Evolutionary conservation across 306 rosid genomes (phyloP), one percentile per base, ranked within the genome.

Genomic region (Vigna unguiculata): DNA sequence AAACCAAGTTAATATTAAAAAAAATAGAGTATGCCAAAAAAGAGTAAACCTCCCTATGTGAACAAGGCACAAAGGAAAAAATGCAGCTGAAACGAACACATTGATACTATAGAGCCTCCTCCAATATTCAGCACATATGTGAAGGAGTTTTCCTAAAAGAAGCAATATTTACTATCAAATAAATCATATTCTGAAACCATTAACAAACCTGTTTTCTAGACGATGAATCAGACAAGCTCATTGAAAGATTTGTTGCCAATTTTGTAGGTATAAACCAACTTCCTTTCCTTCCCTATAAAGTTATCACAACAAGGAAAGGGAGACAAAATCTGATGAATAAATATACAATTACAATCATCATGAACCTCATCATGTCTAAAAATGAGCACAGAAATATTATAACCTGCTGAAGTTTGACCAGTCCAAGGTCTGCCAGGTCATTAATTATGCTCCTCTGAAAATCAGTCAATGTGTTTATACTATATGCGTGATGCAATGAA

Each of bases 331-430:
- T 16, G 14, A 36, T 32, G 73, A 85, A 71, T 83, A 28, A 25
- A 86, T 49, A 48, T 20, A 34, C 22, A 24, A 75, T 70, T 28
- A 54, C 51, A 73, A 78, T 75, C 69, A 65, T 51, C 40, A 62
- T 58, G 78, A 77, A 41, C 21, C 48, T 43, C 49, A 45, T 59
- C 60, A 79, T 66, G 70, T 60, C 63, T 58, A 36, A 75, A n/a
- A 83, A 69, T 70, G 52, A 74, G 76, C 36, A 78, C 30, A 64
- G 69, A 74, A 69, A 79, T 65, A 64, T 60, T 67, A 51, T 78
- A 65, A 95, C 99, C 96, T 95, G 97, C 80, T 95, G 97, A 82
- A 92, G 90, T 88, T 92, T 95, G 81, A 95, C 93, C 71, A 95
- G 79, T 77, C 99, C 99, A 83, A 95, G 89, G 82, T 92, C 99